Base-by-base conservation (phyloP, 805 yeast genomes). In the Yarrowia hollandica region DNA sequence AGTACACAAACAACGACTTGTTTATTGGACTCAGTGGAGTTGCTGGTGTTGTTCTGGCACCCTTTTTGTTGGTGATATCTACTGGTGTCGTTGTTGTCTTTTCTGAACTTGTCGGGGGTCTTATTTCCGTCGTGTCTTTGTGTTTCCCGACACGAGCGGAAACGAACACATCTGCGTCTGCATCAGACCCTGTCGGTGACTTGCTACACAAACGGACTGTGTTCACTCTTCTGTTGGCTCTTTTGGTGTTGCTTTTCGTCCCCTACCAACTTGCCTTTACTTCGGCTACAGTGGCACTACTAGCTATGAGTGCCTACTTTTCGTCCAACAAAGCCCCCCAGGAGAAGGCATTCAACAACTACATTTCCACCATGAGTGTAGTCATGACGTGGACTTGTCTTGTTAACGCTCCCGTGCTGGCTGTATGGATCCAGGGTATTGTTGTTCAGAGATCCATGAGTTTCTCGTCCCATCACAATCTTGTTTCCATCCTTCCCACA, bases 391-490 rank as follows among this genome's bases (percentile, higher is more conserved):
- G 96, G 86, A 77, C 88, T 8, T 71, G 88, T 6, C 96, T 96
- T 0, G 82, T 89, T 15, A 86, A 86, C 65, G 75, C 84, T 0
- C 96, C 97, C 0, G 82, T 87, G 1, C 68, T 90, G 25, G 75
- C 90, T 60, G 96, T 90, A 1, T 90, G 90, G 76, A 73, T 88
- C 28, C 96, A 88, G 67, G 88, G 90, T 66, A 75, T 90, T 60
- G 79, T 86, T 1, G 78, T 89, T 16, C 81, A 79, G 64, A 88
- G 96, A 96, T 80, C 78, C 59, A 87, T 94, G 0, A 90, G 95
- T n/a, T 90, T 90, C 67, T 81, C 88, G 4, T 86, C 96, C 0
- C 96, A 90, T 69, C 96, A 91, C 69, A 90, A 89, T 67, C 75
- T 88, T 39, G 71, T 90, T 55, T 86, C 96, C 0, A 80, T 90